These are phyloP conservation scores for Sambucus nigra DNA, from an alignment of 129 eudicot species.

Conservation along the genomic window DNA sequence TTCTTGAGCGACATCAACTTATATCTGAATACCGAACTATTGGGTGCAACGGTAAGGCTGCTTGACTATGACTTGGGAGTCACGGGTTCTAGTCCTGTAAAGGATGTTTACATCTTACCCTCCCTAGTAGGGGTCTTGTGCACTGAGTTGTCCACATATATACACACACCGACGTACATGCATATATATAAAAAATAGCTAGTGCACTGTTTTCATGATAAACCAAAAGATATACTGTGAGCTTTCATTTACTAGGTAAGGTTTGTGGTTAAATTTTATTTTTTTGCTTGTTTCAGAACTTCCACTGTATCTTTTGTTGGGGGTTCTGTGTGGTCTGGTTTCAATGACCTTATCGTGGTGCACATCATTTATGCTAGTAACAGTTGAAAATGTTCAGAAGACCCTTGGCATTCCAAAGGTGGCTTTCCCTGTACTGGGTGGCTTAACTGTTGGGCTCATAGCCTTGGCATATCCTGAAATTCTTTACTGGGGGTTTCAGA, in stretches of 20 bases:
- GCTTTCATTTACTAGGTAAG: slow-evolving; percentile 11
- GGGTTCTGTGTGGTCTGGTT: slow-evolving; percentile 80
- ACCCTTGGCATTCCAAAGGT: slow-evolving; percentile 45
- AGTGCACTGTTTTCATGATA: too few relatives aligned
- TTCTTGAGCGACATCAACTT: too few relatives aligned
- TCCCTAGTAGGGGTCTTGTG: too few relatives aligned
- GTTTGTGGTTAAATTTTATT: slow-evolving; percentile 9
- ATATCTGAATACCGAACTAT: too few relatives aligned
- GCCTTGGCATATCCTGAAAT: slow-evolving; percentile 91
- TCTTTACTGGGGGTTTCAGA: slow-evolving; percentile 95
- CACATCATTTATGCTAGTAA: slow-evolving; percentile 62
- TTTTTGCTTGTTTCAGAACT: slow-evolving; percentile 54
- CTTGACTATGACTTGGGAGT: too few relatives aligned
- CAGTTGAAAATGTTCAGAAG: slow-evolving; percentile 41
- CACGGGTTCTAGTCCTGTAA: too few relatives aligned
- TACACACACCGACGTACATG: too few relatives aligned
- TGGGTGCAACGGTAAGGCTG: too few relatives aligned
- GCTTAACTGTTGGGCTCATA: slow-evolving; percentile 65
- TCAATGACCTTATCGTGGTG: slow-evolving; percentile 65
- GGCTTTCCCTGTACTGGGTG: slow-evolving; percentile 65
- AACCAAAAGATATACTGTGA: slow-evolving; percentile 4
- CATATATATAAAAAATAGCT: too few relatives aligned
- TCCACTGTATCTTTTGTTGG: slow-evolving; percentile 87
- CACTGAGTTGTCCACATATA: too few relatives aligned
- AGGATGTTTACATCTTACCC: too few relatives aligned